Conservation (phyloP, 2,329 filamentous ascomycete genomes). For the Akanthomyces lecanii region DNA sequence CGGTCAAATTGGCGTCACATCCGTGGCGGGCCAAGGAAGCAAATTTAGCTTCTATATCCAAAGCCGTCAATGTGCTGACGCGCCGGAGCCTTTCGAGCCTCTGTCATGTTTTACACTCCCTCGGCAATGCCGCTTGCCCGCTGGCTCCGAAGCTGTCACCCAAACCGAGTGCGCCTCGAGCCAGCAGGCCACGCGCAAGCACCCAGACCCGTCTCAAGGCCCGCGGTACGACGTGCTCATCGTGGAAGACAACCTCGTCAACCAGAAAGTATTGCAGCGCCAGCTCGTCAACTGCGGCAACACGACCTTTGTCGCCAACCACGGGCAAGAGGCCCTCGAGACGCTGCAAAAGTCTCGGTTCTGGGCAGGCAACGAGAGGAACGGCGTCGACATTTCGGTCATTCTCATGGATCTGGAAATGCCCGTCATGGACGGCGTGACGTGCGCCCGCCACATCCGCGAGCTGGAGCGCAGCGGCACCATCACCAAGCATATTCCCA, state of each 20-base stretch:
- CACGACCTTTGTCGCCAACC: conserved; percentile 59
- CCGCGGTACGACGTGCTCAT: conserved; percentile 55
- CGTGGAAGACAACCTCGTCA: conserved; percentile 65
- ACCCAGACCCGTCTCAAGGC: conserved; percentile 19
- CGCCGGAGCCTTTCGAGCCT: conserved; percentile 34
- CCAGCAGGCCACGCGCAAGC: not conserved
- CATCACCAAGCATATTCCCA: conserved; percentile 64
- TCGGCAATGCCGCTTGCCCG: conserved; percentile 15
- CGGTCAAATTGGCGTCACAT: conserved; percentile 70
- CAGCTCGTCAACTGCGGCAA: conserved; percentile 59
- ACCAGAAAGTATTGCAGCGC: conserved; percentile 59
- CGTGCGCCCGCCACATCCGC: conserved; percentile 65
- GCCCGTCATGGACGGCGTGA: conserved; percentile 79
- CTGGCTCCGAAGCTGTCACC: conserved; percentile 13
- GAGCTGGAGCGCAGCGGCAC: conserved; percentile 60
- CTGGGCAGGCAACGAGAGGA: conserved; percentile 46
- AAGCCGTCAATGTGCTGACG: conserved; percentile 51
- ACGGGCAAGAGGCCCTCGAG: conserved; percentile 59
- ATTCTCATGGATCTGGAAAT: conserved; percentile 81
- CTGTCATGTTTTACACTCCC: conserved; percentile 31
- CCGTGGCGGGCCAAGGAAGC: conserved; percentile 62
- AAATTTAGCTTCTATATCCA: conserved; percentile 76
- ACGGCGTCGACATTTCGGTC: conserved; percentile 55
- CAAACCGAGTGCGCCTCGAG: not conserved
- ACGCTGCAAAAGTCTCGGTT: conserved; percentile 52